phyloP scores from a whole-genome alignment of 208 protist species.

The Plasmodiophora brassicae region DNA sequence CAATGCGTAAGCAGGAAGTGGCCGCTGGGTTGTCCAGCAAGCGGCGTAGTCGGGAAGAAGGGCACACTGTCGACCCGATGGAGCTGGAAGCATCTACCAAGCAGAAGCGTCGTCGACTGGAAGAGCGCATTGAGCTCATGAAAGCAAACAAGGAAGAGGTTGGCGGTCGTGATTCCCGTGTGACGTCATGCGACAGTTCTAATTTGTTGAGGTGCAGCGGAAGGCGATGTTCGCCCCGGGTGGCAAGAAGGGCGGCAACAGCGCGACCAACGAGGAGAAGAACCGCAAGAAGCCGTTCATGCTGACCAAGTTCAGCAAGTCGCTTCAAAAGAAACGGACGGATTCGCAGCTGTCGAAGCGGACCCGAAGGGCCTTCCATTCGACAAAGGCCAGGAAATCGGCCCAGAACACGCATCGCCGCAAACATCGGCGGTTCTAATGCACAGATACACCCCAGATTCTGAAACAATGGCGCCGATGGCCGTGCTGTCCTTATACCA shows the following conservation, averaged over 20 bases:
- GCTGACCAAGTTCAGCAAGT: conserved; percentile 1
- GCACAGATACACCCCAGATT: no score
- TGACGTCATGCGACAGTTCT: neutral
- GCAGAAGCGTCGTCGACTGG: neutral
- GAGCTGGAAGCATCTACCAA: neutral
- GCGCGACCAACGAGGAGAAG: conserved; percentile 25
- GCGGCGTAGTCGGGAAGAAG: neutral
- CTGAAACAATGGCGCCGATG: no score
- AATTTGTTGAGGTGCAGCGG: neutral
- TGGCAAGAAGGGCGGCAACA: conserved; percentile 12
- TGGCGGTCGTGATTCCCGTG: neutral
- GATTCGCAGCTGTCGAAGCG: conserved; percentile 20
- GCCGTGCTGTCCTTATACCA: no score
- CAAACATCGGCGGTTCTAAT: neutral
- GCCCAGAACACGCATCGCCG: neutral
- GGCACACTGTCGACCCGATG: neutral
- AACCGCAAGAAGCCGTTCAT: neutral
- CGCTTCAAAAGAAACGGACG: neutral
- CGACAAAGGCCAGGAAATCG: neutral
- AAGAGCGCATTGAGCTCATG: neutral
- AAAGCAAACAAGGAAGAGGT: conserved; percentile 31
- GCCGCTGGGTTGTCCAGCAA: neutral
- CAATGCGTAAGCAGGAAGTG: neutral
- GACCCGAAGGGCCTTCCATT: neutral
- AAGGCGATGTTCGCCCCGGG: neutral